phyloP scores from a whole-genome alignment of 495 filamentous ascomycete species.

The Talaromyces thailandensis region DNA sequence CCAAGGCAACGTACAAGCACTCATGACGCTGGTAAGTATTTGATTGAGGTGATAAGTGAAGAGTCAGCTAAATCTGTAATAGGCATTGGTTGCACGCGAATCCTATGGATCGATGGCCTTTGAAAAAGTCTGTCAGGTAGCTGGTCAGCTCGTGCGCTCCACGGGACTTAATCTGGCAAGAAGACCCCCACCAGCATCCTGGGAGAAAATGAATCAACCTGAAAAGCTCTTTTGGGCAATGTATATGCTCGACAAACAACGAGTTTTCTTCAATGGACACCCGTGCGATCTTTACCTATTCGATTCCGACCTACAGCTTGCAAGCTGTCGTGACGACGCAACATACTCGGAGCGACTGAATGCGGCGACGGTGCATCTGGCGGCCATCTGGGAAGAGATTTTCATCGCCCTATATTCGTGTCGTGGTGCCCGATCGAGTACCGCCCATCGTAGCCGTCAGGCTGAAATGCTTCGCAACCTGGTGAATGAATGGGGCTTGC shows the following conservation, averaged over 20 bases:
- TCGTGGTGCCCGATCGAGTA: neutral
- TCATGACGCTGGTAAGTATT: neutral
- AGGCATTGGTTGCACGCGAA: neutral
- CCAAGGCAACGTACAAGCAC: neutral
- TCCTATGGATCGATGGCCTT: neutral
- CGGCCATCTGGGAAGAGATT: neutral
- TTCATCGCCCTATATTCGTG: neutral
- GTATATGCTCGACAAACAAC: neutral
- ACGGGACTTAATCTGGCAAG: neutral
- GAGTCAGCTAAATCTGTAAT: neutral
- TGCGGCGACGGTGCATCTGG: neutral
- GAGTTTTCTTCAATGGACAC: neutral
- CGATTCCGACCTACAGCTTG: neutral
- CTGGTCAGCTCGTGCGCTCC: neutral
- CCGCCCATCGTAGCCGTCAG: neutral
- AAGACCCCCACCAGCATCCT: neutral
- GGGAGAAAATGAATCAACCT: neutral
- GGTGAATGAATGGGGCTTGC: neutral
- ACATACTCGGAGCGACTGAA: neutral
- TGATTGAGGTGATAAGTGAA: neutral
- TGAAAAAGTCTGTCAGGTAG: neutral
- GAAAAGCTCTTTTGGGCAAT: neutral
- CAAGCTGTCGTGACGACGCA: neutral
- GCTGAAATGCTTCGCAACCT: neutral
- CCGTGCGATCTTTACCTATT: slow-evolving; percentile 1